A percentile compares a stretch with the other conserved stretches of the same genome.
Conservation (phyloP, 257 asterid species). For the Salvia splendens region DNA sequence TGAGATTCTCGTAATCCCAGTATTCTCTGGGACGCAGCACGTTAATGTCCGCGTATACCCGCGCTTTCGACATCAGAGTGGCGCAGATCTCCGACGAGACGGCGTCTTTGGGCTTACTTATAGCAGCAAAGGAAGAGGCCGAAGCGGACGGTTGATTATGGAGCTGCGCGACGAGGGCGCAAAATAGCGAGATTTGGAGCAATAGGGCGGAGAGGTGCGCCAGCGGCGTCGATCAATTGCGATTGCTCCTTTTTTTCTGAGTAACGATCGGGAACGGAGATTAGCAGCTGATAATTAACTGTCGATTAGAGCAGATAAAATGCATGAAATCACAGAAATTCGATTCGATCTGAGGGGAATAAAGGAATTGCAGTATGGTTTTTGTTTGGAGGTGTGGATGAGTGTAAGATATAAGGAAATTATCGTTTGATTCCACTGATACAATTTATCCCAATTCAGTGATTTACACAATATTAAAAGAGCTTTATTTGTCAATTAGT, state of each 20-base stretch:
- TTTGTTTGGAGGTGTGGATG: background rate
- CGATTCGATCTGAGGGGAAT: conserved; percentile 1
- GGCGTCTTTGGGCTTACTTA: conserved; percentile 31
- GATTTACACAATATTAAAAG: too few relatives aligned
- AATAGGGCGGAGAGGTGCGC: conserved; percentile 37
- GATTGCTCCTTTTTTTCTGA: background rate
- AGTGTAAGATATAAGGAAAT: background rate
- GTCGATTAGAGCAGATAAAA: background rate
- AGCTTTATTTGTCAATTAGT: too few relatives aligned
- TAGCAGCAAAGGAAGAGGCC: conserved; percentile 19
- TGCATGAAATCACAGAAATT: background rate
- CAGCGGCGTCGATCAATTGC: conserved; percentile 41
- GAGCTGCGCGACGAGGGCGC: conserved; percentile 45
- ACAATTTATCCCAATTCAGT: too few relatives aligned
- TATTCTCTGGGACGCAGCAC: conserved; percentile 81
- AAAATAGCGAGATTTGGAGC: conserved; percentile 46
- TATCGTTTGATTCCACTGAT: background rate
- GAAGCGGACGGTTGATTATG: conserved; percentile 30
- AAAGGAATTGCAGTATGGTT: background rate
- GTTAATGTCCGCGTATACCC: conserved; percentile 76
- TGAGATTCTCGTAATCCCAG: conserved; percentile 78
- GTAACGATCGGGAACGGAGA: background rate
- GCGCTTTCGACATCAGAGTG: conserved; percentile 69
- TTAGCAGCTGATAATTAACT: background rate
- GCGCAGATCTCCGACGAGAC: conserved; percentile 47